Percentiles rank a stretch among this genome's conserved stretches.
Conservation (phyloP, 2,329 filamentous ascomycete genomes). For the Tolypocladium nubicola region DNA sequence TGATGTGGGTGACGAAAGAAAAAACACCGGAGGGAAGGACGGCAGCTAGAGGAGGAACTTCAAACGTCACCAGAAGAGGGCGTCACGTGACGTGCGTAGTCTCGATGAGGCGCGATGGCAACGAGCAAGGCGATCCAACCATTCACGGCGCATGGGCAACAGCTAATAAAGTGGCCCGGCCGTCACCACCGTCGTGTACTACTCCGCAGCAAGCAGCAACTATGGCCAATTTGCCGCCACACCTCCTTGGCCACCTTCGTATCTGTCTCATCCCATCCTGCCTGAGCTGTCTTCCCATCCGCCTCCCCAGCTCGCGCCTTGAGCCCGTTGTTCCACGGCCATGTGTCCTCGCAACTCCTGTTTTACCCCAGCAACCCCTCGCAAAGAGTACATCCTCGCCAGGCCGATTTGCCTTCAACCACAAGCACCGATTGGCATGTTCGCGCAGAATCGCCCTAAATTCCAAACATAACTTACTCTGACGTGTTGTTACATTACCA, state of each 20-base stretch:
- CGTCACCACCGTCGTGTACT: neutral
- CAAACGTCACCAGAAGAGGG: constrained; percentile 21
- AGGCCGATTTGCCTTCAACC: constrained; percentile 8
- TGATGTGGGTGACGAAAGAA: constrained; percentile 23
- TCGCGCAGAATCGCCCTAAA: neutral
- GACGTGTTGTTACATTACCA: neutral
- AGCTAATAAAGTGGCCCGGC: neutral
- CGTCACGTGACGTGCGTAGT: constrained; percentile 20
- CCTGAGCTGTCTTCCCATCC: neutral
- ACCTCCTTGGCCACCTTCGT: neutral
- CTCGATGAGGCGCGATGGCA: constrained; percentile 1
- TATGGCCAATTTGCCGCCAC: neutral
- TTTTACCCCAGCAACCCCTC: constrained; percentile 17
- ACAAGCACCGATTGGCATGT: neutral
- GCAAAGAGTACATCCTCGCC: constrained; percentile 12
- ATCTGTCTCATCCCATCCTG: constrained; percentile 2
- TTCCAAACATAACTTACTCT: neutral
- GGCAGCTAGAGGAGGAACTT: constrained; percentile 19
- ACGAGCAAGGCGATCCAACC: constrained; percentile 1
- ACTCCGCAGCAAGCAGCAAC: neutral
- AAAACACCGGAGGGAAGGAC: constrained; percentile 22
- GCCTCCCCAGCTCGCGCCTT: constrained; percentile 6
- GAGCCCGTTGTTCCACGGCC: constrained; percentile 16
- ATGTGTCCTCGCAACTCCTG: constrained; percentile 17
- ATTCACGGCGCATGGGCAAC: neutral